Percentiles rank a stretch among this genome's conserved stretches.
phyloP scores from a whole-genome alignment of 768 basidiomycete species.

The Boletus huronensis region DNA sequence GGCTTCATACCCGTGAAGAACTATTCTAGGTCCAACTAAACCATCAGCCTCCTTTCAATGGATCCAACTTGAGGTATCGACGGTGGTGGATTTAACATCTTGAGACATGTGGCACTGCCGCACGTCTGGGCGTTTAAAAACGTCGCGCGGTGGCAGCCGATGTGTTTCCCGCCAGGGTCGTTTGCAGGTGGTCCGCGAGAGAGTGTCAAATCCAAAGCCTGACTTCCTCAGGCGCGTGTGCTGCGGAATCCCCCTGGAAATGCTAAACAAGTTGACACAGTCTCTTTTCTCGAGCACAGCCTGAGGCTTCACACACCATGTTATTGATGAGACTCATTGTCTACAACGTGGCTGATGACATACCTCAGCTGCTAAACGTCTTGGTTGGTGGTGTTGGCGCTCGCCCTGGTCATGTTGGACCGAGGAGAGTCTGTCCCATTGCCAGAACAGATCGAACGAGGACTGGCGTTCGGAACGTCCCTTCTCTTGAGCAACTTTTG shows the following conservation, averaged over 20 bases:
- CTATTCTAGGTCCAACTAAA: background rate
- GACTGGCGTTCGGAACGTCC: constrained; percentile 30
- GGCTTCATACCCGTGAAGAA: background rate
- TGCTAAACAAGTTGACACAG: background rate
- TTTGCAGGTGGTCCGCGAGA: background rate
- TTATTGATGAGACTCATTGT: background rate
- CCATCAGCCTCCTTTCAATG: background rate
- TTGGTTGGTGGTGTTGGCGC: background rate
- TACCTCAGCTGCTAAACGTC: constrained; percentile 8
- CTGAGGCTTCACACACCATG: background rate
- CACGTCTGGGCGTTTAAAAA: background rate
- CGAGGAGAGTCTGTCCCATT: constrained; percentile 28
- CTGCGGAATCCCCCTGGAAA: background rate
- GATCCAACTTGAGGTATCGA: background rate
- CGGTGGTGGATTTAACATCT: background rate
- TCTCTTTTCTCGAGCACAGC: background rate
- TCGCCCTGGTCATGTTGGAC: background rate
- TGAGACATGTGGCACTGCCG: background rate
- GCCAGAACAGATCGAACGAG: constrained; percentile 41
- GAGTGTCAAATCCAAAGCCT: background rate
- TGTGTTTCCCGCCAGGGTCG: background rate
- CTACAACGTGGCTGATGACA: background rate
- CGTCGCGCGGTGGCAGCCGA: background rate
- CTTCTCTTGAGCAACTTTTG: constrained; percentile 40
- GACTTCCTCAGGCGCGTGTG: background rate